These are phyloP conservation scores for Cladophialophora exuberans DNA, from an alignment of 2,329 filamentous ascomycete genomes.

Conservation along the genomic window DNA sequence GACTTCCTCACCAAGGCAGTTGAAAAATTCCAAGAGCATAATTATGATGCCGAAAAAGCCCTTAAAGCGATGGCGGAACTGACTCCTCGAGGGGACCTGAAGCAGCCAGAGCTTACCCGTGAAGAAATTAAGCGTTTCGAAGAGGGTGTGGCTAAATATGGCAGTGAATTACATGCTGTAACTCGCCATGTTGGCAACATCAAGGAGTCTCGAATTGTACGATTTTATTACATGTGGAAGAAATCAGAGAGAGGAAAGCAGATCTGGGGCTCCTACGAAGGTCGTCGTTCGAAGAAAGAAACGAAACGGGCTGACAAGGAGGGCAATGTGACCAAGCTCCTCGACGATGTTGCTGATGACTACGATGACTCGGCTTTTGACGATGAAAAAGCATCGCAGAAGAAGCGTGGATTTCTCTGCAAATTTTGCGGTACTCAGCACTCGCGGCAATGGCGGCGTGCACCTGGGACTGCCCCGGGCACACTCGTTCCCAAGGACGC, in stretches of 20 bases:
- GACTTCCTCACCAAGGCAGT: slow-evolving; percentile 87
- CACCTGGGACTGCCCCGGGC: slow-evolving; percentile 74
- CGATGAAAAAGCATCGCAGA: slow-evolving; percentile 75
- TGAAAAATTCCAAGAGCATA: slow-evolving; percentile 70
- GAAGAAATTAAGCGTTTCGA: slow-evolving; percentile 89
- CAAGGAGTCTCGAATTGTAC: slow-evolving; percentile 77
- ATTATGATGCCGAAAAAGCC: slow-evolving; percentile 72
- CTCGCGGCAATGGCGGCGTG: slow-evolving; percentile 89
- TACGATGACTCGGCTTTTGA: slow-evolving; percentile 96
- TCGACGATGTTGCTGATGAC: slow-evolving; percentile 91
- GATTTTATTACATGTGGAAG: slow-evolving; percentile 98
- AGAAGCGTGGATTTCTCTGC: slow-evolving; percentile 85
- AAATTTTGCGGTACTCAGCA: slow-evolving; percentile 84
- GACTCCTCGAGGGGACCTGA: slow-evolving; percentile 71
- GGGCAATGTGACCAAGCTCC: slow-evolving; percentile 71
- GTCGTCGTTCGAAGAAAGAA: slow-evolving; percentile 88
- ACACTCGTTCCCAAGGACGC: slow-evolving; percentile 69
- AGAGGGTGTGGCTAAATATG: slow-evolving; percentile 85
- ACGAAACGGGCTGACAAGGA: slow-evolving; percentile 63
- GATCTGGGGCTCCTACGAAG: slow-evolving; percentile 87
- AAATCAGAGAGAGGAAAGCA: slow-evolving; percentile 83
- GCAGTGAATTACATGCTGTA: slow-evolving; percentile 83
- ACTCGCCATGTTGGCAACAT: slow-evolving; percentile 81
- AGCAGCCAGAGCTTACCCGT: slow-evolving; percentile 78
- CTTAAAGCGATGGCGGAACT: slow-evolving; percentile 70